Percentiles rank a stretch among this genome's conserved stretches.
Conservation (phyloP, 768 basidiomycete species). For the Leccinum boreale region DNA sequence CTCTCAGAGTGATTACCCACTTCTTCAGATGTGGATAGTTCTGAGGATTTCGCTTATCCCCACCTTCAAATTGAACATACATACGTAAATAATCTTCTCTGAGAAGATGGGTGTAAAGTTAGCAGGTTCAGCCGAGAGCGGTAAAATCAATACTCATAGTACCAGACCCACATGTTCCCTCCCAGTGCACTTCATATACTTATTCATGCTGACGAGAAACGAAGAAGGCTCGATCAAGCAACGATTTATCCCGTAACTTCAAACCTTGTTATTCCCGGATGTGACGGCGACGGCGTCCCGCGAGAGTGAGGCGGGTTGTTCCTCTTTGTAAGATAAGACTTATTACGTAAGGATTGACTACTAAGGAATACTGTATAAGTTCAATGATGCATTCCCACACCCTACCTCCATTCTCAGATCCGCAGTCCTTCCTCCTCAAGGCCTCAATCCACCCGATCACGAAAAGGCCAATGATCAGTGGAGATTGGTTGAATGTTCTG, state of each 20-base stretch:
- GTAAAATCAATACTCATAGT: background rate
- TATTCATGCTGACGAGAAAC: background rate
- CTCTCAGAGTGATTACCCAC: no score
- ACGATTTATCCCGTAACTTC: background rate
- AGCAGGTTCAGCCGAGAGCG: no score
- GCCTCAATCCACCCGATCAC: no score
- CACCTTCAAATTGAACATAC: no score
- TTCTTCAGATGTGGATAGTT: no score
- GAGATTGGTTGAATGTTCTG: background rate
- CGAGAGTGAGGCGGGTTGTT: background rate
- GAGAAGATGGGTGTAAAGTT: no score
- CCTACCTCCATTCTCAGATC: no score
- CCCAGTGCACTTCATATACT: background rate
- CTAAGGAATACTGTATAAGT: no score
- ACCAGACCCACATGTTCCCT: background rate
- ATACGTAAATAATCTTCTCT: no score
- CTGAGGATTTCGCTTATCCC: no score
- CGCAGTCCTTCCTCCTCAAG: no score
- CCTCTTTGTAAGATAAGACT: conserved; percentile 2
- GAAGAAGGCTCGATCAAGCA: background rate
- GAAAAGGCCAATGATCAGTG: background rate
- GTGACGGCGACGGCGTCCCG: background rate
- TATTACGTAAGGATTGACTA: background rate
- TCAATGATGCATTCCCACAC: background rate
- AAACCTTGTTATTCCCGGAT: conserved; percentile 1